phyloP scores from a whole-genome alignment of 345 rosid genomes.

The Pelargonium nanum region DNA sequence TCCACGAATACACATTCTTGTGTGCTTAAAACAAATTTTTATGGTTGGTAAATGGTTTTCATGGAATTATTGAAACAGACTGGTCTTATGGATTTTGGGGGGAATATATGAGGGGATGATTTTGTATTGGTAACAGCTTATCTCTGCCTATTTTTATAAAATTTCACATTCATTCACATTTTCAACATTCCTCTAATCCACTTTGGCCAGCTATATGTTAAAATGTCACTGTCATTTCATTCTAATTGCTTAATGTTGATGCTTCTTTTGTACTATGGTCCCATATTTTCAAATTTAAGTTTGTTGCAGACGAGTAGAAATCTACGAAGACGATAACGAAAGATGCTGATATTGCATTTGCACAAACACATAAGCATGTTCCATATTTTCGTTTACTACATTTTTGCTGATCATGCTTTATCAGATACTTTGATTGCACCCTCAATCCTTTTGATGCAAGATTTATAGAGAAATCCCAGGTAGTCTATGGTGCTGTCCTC shows the following conservation, averaged over 20 bases:
- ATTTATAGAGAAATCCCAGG: conserved; percentile 43
- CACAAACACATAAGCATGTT: not conserved
- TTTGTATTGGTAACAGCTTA: not conserved
- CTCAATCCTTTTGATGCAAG: conserved; percentile 34
- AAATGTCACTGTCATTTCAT: not conserved
- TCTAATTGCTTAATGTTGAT: not conserved
- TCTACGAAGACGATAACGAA: not conserved
- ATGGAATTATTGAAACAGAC: conserved; percentile 8
- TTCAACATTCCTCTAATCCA: not conserved
- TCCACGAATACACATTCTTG: conserved; percentile 7
- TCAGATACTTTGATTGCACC: conserved; percentile 27
- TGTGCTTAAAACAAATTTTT: conserved; percentile 6
- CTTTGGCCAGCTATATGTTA: too few species aligned
- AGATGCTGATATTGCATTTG: conserved; percentile 4
- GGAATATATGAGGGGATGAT: not conserved
- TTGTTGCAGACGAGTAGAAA: not conserved
- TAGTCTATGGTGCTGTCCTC: conserved; percentile 33
- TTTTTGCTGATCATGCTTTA: too few species aligned
- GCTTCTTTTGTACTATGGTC: not conserved
- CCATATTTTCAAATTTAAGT: too few species aligned
- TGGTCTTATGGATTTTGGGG: not conserved
- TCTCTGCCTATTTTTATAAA: not conserved
- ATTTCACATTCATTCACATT: too few species aligned
- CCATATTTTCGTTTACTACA: too few species aligned
- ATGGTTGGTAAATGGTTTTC: conserved; percentile 37